Evolutionary conservation across 2,329 filamentous ascomycete genomes (phyloP).

Genomic region (Seiridium unicorne): DNA sequence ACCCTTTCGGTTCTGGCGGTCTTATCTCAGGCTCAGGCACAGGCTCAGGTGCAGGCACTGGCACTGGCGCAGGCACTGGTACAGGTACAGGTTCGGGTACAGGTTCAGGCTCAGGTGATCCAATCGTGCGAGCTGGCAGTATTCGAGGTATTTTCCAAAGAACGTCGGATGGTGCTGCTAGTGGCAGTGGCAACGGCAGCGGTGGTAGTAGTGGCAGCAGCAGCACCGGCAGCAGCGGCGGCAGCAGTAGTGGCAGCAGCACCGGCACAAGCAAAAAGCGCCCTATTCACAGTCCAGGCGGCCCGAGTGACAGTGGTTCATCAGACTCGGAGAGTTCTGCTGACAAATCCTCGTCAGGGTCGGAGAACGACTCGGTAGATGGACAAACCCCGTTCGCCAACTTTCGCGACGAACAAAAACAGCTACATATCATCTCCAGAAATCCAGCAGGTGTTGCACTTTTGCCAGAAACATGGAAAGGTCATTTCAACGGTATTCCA

Average conservation of each 20-base stretch:
- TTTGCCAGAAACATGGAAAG: slow-evolving; percentile 29
- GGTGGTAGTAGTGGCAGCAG: not conserved
- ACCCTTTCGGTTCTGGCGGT: too few species aligned
- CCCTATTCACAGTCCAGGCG: not conserved
- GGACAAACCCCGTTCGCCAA: not conserved
- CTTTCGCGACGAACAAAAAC: not conserved
- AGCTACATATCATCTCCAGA: slow-evolving; percentile 10
- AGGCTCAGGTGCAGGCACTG: too few species aligned
- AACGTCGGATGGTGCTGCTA: not conserved
- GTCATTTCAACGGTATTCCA: slow-evolving; percentile 28
- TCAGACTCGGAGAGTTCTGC: not conserved
- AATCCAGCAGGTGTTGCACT: slow-evolving; percentile 25
- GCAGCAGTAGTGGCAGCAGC: not conserved
- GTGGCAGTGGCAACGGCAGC: not conserved
- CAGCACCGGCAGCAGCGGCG: not conserved
- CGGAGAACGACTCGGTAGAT: not conserved
- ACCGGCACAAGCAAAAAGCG: not conserved
- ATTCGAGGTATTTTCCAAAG: not conserved
- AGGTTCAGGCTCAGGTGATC: too few species aligned
- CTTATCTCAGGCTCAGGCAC: too few species aligned
- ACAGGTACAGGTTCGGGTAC: too few species aligned
- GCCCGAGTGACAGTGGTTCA: not conserved
- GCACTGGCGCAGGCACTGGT: too few species aligned
- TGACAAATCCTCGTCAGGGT: not conserved
- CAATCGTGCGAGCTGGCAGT: too few species aligned